phyloP scores from a whole-genome alignment of 192 early-diverging fungal genomes.

The Jimgerdemannia lactiflua region DNA sequence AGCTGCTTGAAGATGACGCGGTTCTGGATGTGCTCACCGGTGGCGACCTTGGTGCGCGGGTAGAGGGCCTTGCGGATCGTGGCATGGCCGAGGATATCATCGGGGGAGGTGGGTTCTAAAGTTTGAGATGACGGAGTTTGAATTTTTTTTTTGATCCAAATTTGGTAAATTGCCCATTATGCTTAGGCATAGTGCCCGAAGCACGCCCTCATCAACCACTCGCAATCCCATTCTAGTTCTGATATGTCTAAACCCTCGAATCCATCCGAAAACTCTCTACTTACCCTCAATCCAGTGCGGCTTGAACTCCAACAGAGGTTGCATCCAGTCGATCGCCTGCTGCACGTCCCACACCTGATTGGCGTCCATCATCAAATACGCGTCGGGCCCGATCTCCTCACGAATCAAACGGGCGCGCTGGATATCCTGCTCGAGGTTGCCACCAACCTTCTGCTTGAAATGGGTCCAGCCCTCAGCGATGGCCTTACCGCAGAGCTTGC shows the following conservation, averaged over 20 bases:
- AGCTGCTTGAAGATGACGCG: constrained; percentile 37
- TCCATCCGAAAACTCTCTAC: not conserved
- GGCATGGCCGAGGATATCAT: constrained; percentile 40
- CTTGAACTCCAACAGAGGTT: constrained; percentile 35
- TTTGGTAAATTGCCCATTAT: not conserved
- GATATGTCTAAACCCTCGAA: no score
- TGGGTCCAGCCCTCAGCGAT: constrained; percentile 36
- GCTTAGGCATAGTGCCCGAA: not conserved
- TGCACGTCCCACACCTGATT: constrained; percentile 48
- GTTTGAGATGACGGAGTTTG: no score
- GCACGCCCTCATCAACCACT: not conserved
- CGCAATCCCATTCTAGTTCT: not conserved
- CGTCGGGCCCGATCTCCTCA: constrained; percentile 37
- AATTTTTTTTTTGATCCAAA: not conserved
- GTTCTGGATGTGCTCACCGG: constrained; percentile 39
- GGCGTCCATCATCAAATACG: constrained; percentile 45
- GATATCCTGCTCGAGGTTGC: constrained; percentile 29
- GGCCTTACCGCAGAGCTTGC: constrained; percentile 26
- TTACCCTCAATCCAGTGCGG: constrained; percentile 38
- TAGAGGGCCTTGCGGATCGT: constrained; percentile 34
- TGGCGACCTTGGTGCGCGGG: constrained; percentile 29
- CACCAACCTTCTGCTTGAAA: constrained; percentile 47
- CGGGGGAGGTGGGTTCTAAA: constrained; percentile 33
- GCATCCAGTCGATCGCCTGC: constrained; percentile 46
- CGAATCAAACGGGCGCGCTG: constrained; percentile 39